Evolutionary conservation across 2,329 filamentous ascomycete genomes (phyloP), one percentile per base, ranked within the genome.

Genomic region (Trichoderma guizhouense): DNA sequence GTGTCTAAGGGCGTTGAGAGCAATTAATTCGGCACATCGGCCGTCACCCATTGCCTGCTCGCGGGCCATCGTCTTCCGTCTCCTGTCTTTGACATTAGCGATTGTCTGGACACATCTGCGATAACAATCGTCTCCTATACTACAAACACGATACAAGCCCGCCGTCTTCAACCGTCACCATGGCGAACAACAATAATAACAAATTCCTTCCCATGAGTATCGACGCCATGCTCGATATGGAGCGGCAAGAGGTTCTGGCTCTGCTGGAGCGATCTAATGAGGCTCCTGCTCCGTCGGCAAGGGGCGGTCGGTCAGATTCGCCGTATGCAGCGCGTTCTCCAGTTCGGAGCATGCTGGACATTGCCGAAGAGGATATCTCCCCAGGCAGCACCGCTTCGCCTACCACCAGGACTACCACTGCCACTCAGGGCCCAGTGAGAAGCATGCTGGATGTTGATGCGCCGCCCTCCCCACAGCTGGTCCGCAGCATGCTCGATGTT

Each of bases 221-320:
- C 78, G 92, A 94, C 82, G 88, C 91, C 63, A 89, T 91, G 75
- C 85, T 94, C 74, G 92, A 94, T 79, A 91, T 94, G 84, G 93
- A 95, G 84, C 88, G 92, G 73, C 86, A 86, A 74, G 92, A 93
- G 82, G 90, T 94, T 51, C 84, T 94, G 75, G 90, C 89, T 62
- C 83, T 93, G 73, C 84, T 94, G 55, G 90, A 92, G 79, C 86
- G 86, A 58, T 83, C 82, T 65, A 76, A 76, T 74, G 77, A 76
- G 67, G 71, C 75, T 3, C 78, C 79, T 26, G 78, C 79, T 26
- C 78, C 82, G 15, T 76, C 81, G 8, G 77, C 78, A 6, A 81
- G 79, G 77, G 39, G 39, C 76, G 53, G 53, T 30, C 83, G 86
- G 75, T 86, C 86, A 55, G 82, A 84, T 24, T 88, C 90, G 74